A percentile compares a stretch with the other conserved stretches of the same genome.
These are phyloP conservation scores for Metschnikowia lunata DNA, from an alignment of 805 yeast species.

Conservation along the genomic window DNA sequence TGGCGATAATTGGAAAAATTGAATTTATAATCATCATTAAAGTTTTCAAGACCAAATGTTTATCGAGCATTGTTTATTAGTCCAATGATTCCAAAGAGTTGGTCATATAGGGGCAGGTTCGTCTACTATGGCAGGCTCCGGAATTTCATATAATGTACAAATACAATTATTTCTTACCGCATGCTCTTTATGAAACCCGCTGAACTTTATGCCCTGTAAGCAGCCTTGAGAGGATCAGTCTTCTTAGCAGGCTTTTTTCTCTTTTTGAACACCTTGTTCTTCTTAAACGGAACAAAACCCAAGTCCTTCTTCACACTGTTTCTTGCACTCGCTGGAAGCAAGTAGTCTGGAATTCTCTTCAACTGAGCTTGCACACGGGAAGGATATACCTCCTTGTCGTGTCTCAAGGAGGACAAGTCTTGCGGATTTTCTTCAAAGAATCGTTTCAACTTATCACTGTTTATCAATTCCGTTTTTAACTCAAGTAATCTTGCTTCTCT, in stretches of 20 bases:
- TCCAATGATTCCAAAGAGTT: too few species aligned
- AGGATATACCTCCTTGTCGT: slow-evolving; percentile 84
- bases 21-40: too few species aligned
- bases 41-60: too few species aligned
- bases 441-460: slow-evolving; percentile 85
- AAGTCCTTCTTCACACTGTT: slow-evolving; percentile 46
- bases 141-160: too few species aligned
- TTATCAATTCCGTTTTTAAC: slow-evolving; percentile 76
- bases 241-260: slow-evolving; percentile 40
- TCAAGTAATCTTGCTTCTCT: slow-evolving; percentile 93
- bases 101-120: too few species aligned
- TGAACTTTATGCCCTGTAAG: slow-evolving; percentile 7
- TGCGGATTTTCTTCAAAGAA: slow-evolving; percentile 97
- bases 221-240: slow-evolving; percentile 61
- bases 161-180: too few species aligned
- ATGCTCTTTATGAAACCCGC: too few species aligned
- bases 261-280: slow-evolving; percentile 44
- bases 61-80: too few species aligned
- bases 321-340: slow-evolving; percentile 77
- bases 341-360: slow-evolving; percentile 88
- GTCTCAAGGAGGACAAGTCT: slow-evolving; percentile 83
- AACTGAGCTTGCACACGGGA: slow-evolving; percentile 78
- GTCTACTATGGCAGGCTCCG: too few species aligned
- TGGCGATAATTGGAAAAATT: too few species aligned
- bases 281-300: slow-evolving; percentile 73